Percentiles rank a stretch among this genome's conserved stretches.
phyloP scores from a whole-genome alignment of 2,329 filamentous ascomycete species.

The Arthrinium phaeospermum region DNA sequence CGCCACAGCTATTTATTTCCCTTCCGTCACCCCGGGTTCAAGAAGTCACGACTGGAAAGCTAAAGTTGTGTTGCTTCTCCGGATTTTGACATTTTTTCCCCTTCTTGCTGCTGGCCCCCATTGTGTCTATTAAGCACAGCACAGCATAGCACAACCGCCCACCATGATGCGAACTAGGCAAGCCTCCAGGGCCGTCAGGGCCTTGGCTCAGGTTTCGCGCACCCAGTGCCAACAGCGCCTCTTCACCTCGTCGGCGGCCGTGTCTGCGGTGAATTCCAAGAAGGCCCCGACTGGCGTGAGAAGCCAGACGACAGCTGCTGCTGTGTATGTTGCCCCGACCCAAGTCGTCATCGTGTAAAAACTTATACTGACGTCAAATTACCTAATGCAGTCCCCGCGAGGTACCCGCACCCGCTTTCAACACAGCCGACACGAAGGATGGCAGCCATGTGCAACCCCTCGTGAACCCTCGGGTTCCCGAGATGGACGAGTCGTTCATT shows the following conservation, averaged over 20 bases:
- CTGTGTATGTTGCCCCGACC: constrained; percentile 58
- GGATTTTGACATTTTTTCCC: background rate
- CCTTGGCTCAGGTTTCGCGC: constrained; percentile 45
- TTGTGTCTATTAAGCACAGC: constrained; percentile 6
- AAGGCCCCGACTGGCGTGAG: constrained; percentile 48
- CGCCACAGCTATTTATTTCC: constrained; percentile 14
- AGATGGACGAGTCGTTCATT: constrained; percentile 91
- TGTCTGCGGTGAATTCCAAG: constrained; percentile 41
- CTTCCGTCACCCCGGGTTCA: constrained; percentile 4
- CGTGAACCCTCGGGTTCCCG: constrained; percentile 61
- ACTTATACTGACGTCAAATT: constrained; percentile 14
- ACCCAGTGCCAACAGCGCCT: constrained; percentile 38
- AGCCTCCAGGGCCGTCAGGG: constrained; percentile 53
- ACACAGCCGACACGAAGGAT: constrained; percentile 48
- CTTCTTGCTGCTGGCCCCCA: constrained; percentile 8
- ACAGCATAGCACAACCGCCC: constrained; percentile 23
- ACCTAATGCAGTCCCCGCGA: constrained; percentile 49
- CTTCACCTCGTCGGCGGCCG: constrained; percentile 48
- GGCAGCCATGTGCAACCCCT: constrained; percentile 73
- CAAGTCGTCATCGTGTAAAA: constrained; percentile 13
- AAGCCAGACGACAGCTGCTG: constrained; percentile 55
- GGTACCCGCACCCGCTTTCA: constrained; percentile 68
- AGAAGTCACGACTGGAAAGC: background rate
- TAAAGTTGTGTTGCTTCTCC: constrained; percentile 1
- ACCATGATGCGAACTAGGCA: constrained; percentile 58